Conservation (phyloP, 495 filamentous ascomycete species). For the Penicillium manginii region DNA sequence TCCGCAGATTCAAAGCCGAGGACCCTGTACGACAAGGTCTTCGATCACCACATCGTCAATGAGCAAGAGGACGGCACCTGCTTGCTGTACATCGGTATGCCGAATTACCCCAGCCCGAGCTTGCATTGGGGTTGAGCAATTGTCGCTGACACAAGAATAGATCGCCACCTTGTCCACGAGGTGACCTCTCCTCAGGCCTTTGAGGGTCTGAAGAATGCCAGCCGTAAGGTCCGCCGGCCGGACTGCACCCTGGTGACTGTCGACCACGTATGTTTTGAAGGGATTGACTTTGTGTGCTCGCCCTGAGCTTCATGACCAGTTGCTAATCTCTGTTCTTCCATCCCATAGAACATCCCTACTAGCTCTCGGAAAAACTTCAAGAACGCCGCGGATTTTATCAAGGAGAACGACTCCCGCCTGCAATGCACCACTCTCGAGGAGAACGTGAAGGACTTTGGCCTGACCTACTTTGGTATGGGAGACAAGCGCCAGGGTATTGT, state of each 20-base stretch:
- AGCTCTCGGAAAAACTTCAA: slow-evolving; percentile 87
- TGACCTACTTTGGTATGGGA: slow-evolving; percentile 96
- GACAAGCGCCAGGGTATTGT: slow-evolving; percentile 98
- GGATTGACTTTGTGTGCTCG: neutral
- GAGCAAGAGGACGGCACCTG: slow-evolving; percentile 92
- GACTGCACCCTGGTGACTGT: slow-evolving; percentile 97
- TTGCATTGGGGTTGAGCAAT: neutral
- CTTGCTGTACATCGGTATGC: slow-evolving; percentile 85
- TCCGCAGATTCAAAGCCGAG: slow-evolving; percentile 73
- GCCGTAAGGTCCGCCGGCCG: slow-evolving; percentile 83
- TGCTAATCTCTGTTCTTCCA: neutral
- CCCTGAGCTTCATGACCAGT: neutral
- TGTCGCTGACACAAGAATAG: slow-evolving; percentile 37
- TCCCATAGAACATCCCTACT: slow-evolving; percentile 80
- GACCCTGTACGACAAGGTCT: slow-evolving; percentile 98
- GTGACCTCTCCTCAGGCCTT: slow-evolving; percentile 99
- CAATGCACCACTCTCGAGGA: slow-evolving; percentile 96
- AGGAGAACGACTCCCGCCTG: slow-evolving; percentile 88
- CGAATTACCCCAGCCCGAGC: neutral
- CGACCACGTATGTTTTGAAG: slow-evolving; percentile 78
- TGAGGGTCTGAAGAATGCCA: slow-evolving; percentile 87
- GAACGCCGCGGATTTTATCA: slow-evolving; percentile 81
- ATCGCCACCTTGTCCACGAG: slow-evolving; percentile 95
- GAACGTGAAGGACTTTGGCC: slow-evolving; percentile 93
- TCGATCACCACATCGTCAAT: slow-evolving; percentile 90